These are phyloP conservation scores for Linaria vulgaris DNA, from an alignment of 257 asterid genomes.

Conservation along the genomic window DNA sequence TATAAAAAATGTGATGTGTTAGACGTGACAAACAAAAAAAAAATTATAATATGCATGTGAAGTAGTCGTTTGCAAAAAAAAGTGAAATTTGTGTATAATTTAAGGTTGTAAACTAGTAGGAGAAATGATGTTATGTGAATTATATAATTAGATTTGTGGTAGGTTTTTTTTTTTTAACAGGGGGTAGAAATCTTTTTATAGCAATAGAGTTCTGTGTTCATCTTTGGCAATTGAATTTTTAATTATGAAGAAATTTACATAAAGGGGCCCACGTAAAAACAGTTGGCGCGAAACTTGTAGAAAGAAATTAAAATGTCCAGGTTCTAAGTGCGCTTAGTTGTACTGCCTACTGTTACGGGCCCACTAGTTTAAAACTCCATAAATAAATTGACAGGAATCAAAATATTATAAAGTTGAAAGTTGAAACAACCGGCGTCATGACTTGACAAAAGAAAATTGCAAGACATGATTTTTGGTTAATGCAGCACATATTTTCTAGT, in stretches of 20 bases:
- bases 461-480: background rate
- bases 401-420: background rate
- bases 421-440: too few species aligned
- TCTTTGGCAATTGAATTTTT: background rate
- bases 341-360: slow-evolving; percentile 17
- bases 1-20: too few species aligned
- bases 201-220: background rate
- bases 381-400: background rate
- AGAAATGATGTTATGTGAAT: too few species aligned
- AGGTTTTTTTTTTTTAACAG: too few species aligned
- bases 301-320: slow-evolving; percentile 29
- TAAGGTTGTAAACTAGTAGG: too few species aligned
- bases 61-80: too few species aligned
- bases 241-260: background rate
- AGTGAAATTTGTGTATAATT: too few species aligned
- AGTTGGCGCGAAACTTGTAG: slow-evolving; percentile 22
- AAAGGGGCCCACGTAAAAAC: slow-evolving; percentile 20
- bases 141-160: too few species aligned
- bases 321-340: slow-evolving; percentile 37
- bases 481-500: too few species aligned
- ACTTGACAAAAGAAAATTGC: background rate
- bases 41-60: too few species aligned
- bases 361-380: slow-evolving; percentile 11
- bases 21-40: too few species aligned
- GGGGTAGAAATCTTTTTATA: too few species aligned